Evolutionary conservation across 305 asterid genomes (phyloP).

Genomic region (Andrographis paniculata): DNA sequence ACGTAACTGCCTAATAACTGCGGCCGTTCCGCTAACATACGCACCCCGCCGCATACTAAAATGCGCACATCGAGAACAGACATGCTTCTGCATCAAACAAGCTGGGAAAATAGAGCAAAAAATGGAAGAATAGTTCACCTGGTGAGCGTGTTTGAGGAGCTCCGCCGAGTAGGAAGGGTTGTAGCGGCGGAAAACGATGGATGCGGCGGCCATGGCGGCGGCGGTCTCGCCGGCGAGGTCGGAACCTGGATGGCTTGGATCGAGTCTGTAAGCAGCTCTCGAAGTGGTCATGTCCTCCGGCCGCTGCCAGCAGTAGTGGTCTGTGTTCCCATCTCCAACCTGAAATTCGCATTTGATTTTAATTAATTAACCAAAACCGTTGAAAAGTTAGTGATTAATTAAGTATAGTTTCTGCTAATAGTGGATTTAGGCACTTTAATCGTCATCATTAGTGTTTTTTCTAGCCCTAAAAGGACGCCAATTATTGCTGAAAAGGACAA

Average conservation of each 20-base stretch:
- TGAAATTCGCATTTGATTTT: constrained; percentile 26
- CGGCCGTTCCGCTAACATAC: constrained; percentile 42
- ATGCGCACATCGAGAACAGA: too few relatives aligned
- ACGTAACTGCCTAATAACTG: constrained; percentile 60
- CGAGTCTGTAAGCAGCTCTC: constrained; percentile 76
- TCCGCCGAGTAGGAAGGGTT: constrained; percentile 58
- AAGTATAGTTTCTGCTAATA: constrained; percentile 1
- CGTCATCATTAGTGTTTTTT: constrained; percentile 10
- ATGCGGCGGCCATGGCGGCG: constrained; percentile 98
- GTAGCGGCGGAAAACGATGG: constrained; percentile 77
- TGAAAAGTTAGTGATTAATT: too few relatives aligned
- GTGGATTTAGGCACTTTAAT: constrained; percentile 8
- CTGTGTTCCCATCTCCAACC: constrained; percentile 99
- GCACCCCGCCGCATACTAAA: constrained; percentile 38
- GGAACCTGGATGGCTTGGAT: constrained; percentile 83
- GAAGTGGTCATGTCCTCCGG: constrained; percentile 99
- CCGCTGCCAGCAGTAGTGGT: constrained; percentile 98
- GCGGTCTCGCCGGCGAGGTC: constrained; percentile 99
- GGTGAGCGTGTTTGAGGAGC: constrained; percentile 72
- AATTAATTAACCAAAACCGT: too few relatives aligned
- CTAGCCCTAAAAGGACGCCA: neutral
- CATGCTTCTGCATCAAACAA: too few relatives aligned
- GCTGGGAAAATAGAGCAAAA: neutral
- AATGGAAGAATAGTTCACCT: constrained; percentile 35
- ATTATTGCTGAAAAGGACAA: constrained; percentile 18